These are phyloP conservation scores for Wickerhamiella allomyrinae DNA, from an alignment of 805 yeast species.

Conservation along the genomic window DNA sequence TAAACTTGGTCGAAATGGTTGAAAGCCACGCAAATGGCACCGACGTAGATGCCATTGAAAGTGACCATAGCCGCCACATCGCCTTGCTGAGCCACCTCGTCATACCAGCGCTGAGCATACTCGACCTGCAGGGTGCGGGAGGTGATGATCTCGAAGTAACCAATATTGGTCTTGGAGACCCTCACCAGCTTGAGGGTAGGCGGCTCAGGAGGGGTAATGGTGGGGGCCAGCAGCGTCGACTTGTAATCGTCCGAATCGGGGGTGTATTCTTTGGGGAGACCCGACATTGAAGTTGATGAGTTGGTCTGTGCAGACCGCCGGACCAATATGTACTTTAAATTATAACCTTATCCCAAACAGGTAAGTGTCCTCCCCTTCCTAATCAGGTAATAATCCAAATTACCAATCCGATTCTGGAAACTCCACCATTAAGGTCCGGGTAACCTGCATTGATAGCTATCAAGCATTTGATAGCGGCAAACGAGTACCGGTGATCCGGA, in stretches of 20 bases:
- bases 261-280: too few relatives aligned
- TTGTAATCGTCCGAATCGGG: too few relatives aligned
- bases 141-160: neutral
- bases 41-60: neutral
- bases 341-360: too few relatives aligned
- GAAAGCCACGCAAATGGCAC: neutral
- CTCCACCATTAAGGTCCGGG: constrained; percentile 16
- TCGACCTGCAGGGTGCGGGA: neutral
- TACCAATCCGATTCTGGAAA: neutral
- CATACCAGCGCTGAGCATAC: constrained; percentile 1
- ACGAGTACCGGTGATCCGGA: constrained; percentile 55
- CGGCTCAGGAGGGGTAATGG: too few relatives aligned
- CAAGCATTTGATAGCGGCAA: constrained; percentile 10
- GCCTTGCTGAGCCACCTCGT: neutral
- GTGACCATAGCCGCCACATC: neutral
- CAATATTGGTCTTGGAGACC: neutral
- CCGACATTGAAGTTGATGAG: too few relatives aligned
- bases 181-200: constrained; percentile 2
- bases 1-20: neutral
- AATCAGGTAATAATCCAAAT: too few relatives aligned
- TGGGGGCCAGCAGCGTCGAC: too few relatives aligned
- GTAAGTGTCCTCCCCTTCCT: too few relatives aligned
- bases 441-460: constrained; percentile 23
- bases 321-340: too few relatives aligned
- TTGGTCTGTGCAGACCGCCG: too few relatives aligned